Percentiles rank a stretch among this genome's conserved stretches.
These are phyloP conservation scores for Solanum tarijense DNA, from an alignment of 257 asterid species.

Conservation along the genomic window DNA sequence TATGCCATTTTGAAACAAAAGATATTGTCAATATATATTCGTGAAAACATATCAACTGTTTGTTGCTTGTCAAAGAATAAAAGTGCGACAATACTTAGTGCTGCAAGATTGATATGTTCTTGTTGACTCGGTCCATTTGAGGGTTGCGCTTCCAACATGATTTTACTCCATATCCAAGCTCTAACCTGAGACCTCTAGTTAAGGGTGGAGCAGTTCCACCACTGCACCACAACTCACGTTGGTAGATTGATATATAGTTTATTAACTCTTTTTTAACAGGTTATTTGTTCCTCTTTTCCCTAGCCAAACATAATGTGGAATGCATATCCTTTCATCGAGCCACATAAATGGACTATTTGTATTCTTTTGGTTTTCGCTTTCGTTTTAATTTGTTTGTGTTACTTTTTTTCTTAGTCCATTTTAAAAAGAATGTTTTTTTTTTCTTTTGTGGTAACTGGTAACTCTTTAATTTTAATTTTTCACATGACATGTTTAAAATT, in stretches of 20 bases:
- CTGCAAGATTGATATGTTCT: not conserved
- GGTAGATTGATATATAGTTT: not conserved
- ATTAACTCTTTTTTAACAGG: not conserved
- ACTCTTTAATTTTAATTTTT: not conserved
- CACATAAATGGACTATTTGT: not conserved
- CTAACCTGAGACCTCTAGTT: not conserved
- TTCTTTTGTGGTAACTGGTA: not conserved
- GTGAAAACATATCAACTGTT: not conserved
- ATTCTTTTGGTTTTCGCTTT: not conserved
- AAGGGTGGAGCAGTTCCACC: not conserved
- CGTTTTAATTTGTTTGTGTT: not conserved
- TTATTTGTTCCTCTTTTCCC: not conserved
- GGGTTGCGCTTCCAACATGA: not conserved
- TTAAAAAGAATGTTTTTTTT: not conserved
- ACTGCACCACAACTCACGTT: not conserved
- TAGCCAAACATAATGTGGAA: not conserved
- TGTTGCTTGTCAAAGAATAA: not conserved
- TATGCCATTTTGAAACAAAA: not conserved
- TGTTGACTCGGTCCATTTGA: not conserved
- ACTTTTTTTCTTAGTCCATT: not conserved
- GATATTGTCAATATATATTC: not conserved
- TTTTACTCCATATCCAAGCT: no score
- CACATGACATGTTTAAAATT: no score
- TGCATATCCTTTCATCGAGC: not conserved
- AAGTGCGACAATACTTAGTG: not conserved